Base-by-base conservation (phyloP, 768 basidiomycete species). In the Gloeopeniophorella convolvens region DNA sequence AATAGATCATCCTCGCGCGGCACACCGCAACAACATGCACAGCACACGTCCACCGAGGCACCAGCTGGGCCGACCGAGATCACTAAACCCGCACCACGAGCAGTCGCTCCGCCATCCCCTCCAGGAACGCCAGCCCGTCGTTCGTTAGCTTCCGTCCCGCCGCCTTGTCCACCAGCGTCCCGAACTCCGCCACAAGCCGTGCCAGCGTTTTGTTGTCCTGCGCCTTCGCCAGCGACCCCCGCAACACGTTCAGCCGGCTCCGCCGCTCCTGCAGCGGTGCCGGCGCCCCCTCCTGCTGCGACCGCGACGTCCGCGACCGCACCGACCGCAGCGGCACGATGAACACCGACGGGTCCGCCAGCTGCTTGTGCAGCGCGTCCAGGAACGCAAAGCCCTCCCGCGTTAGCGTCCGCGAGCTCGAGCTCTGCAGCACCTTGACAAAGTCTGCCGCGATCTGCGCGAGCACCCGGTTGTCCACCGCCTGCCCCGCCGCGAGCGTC, bases 91-190 rank as follows among this genome's bases (percentile, higher is more conserved):
- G 62, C 54, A 81, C 57, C 10, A 64, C 67, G 56, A 66, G 70
- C 51, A 89, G 64, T 55, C 80, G 69, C 36, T 68, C 72, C 2
- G 80, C 75, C 37, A 87, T 61, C 31, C 78, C 78, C 45, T 82
- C 79, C 42, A 88, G 65, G 61, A 88, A 87, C 9, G 72, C 73
- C 59, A 87, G 75, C 31, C 83, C 85, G 58, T 86, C 83, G 75
- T 89, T 89, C 28, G 85, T 88, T 46, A 89, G 71, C 42, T 81
- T 86, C 55, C 83, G 72, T 34, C 83, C 81, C 31, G 71, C 80
- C 59, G 79, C 82, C 62, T 74, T 74, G 63, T 85, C 79, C 27
- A 83, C 86, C 46, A 84, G 77, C 42, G 72, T 70, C 20, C 80
- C 80, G 64, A 89, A 89, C 42, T 86, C 84, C 7, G 75, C 72